Base-by-base conservation (phyloP, 805 yeast species). In the Metschnikowia picachoensis region DNA sequence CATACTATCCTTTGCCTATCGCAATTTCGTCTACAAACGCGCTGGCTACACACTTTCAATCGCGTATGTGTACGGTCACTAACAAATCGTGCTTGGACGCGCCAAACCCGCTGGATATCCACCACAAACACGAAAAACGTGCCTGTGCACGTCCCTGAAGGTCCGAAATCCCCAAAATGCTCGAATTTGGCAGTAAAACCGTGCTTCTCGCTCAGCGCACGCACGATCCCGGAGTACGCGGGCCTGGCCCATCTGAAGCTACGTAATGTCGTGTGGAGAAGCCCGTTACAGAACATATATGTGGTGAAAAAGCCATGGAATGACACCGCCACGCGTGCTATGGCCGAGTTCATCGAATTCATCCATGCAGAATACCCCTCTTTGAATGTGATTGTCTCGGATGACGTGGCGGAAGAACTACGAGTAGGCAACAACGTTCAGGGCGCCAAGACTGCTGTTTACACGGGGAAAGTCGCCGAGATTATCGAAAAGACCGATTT, bases 231-330 rank as follows among this genome's bases (percentile, higher is more conserved):
- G 2, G 79, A 78, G 36, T 83, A 74, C 58, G 73, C 76, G 34
- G 66, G 73, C 2, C 67, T 79, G 11, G 74, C 84, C 8, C 77
- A 78, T 52, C 80, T 87, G 8, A 82, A 82, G 56, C 71, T 85
- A 39, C 81, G 79, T 53, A 73, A 78, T 27, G 60, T 90, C 37
- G 65, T 78, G 11, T 89, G 97, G 97, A 73, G 77, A n/a, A 61
- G 67, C 13, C 86, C 88, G 1, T 76, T 88, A 10, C 79, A 80
- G 49, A 92, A 91, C 60, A 79, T 92, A 9, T 76, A 85, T 44
- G 72, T 92, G 14, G 87, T 88, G 29, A 91, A 90, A 65, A 92
- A 92, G 60, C 96, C 96, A 1, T 80, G 87, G 83, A 79, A 87
- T 41, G 62, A 67, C 2, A 67, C 70, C 8, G 95, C 88, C 3